Percentiles rank a stretch among this genome's conserved stretches.
phyloP scores from a whole-genome alignment of 2,329 filamentous ascomycete genomes.

The Fusarium pininemorale region DNA sequence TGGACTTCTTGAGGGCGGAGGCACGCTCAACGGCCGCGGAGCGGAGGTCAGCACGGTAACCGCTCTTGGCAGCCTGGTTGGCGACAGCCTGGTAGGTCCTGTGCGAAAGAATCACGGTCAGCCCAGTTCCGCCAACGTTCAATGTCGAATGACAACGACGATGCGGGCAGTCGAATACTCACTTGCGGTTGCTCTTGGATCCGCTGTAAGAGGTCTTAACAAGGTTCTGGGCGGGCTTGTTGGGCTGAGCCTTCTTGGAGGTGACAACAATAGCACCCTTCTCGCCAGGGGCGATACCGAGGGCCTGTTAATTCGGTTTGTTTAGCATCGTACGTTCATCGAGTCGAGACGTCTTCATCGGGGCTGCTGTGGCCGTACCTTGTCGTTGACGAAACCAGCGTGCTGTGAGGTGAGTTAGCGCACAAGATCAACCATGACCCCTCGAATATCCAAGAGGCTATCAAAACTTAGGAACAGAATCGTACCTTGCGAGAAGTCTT shows the following conservation, averaged over 20 bases:
- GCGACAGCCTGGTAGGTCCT: slow-evolving; percentile 92
- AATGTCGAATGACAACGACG: background rate
- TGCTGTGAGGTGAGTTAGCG: slow-evolving; percentile 67
- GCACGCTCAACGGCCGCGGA: slow-evolving; percentile 84
- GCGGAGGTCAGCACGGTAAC: slow-evolving; percentile 85
- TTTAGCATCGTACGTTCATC: slow-evolving; percentile 34
- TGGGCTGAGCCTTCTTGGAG: slow-evolving; percentile 81
- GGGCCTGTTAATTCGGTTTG: slow-evolving; percentile 65
- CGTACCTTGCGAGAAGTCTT: slow-evolving; percentile 87
- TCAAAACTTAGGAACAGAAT: background rate
- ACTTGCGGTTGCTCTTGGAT: slow-evolving; percentile 79
- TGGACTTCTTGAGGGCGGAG: slow-evolving; percentile 82
- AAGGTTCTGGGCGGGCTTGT: slow-evolving; percentile 76
- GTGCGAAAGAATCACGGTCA: slow-evolving; percentile 34
- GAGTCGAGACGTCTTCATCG: slow-evolving; percentile 18
- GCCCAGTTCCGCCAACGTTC: background rate
- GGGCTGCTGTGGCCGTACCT: slow-evolving; percentile 66
- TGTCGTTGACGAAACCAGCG: slow-evolving; percentile 91
- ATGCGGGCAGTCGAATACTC: slow-evolving; percentile 33
- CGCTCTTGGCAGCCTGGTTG: slow-evolving; percentile 80
- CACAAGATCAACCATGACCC: slow-evolving; percentile 1
- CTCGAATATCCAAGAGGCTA: background rate
- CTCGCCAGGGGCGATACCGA: slow-evolving; percentile 79
- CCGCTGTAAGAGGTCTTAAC: slow-evolving; percentile 75
- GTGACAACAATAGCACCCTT: slow-evolving; percentile 83